A percentile compares a stretch with the other conserved stretches of the same genome.
Evolutionary conservation across 2,329 filamentous ascomycete species (phyloP).

Genomic region (Fusarium miscanthi): DNA sequence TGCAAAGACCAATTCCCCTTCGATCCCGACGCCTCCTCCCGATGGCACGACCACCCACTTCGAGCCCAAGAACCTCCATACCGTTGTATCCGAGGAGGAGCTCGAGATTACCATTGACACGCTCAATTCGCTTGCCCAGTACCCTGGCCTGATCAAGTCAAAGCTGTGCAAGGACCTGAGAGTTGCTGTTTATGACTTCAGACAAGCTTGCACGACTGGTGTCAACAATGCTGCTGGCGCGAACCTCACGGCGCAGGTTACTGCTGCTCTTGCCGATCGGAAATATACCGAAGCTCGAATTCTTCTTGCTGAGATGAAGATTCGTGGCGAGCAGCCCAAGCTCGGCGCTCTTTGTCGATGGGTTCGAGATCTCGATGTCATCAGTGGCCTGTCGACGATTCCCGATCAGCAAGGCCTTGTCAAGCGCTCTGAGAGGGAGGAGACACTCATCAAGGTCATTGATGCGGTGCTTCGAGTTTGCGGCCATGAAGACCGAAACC

Average conservation of each 20-base stretch:
- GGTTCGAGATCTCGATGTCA: conserved; percentile 77
- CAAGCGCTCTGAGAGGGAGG: conserved; percentile 58
- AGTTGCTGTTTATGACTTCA: conserved; percentile 75
- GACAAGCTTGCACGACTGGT: conserved; percentile 75
- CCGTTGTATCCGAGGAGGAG: conserved; percentile 71
- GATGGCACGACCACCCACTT: conserved; percentile 47
- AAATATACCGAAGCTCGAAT: conserved; percentile 74
- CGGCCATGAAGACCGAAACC: conserved; percentile 67
- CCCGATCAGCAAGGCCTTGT: conserved; percentile 54
- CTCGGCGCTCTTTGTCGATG: conserved; percentile 76
- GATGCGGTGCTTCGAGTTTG: conserved; percentile 73
- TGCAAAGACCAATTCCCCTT: conserved; percentile 47
- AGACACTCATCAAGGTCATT: conserved; percentile 68
- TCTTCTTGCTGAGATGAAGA: conserved; percentile 75
- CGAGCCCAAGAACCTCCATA: conserved; percentile 63
- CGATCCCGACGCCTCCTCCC: conserved; percentile 51
- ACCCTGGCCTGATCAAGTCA: conserved; percentile 73
- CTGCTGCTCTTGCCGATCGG: conserved; percentile 72
- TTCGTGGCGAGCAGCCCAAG: conserved; percentile 73
- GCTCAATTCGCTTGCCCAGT: conserved; percentile 65
- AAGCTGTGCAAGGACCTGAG: conserved; percentile 75
- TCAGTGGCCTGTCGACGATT: conserved; percentile 71
- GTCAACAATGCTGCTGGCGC: conserved; percentile 69
- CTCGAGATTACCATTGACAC: conserved; percentile 76
- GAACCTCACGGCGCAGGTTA: conserved; percentile 74